Evolutionary conservation across 768 basidiomycete genomes (phyloP), one percentile per base, ranked within the genome.

Genomic region (Termitomyces sp.): DNA sequence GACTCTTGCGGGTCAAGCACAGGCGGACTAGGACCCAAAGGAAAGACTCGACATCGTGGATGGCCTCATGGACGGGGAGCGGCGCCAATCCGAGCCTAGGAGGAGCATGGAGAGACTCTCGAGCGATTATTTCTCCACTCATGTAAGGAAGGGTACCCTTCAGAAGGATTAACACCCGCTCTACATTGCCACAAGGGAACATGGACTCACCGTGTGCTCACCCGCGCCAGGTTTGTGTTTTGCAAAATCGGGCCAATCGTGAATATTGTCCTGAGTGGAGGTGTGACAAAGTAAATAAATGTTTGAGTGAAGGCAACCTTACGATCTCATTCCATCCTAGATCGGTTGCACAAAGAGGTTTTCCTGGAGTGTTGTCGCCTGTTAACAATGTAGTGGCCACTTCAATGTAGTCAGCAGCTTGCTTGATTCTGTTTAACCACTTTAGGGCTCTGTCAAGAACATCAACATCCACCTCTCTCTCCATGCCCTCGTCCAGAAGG

Each of bases 11-110:
- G 0, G 61, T 59, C 1, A 64, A n/a, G 43, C 64, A 64, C 6
- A 62, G 48, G 30, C 63, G 47, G 17, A 56, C 40, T 6, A 65
- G 40, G 22, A 65, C 57, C 65, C 64, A 66, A 37, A 66, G 56
- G 11, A 63, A 51, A 9, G 64, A 64, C 26, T 66, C 65, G 8
- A 65, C 41, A 32, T 66, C 64, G 30, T 64, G 62, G 8, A 60
- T 28, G 5, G 51, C 54, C 11, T 53, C 14, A 19, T 42, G 41
- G 2, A 22, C 21, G 5, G 22, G 22, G 11, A 5, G 41, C 12
- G 11, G 14, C 9, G 6, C 7, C 1, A 4, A 1, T 2, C 2
- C 0, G 9, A 1, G 3, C 11, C 3, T 4, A 0, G 3, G 11
- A 7, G 32, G 34, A 37, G 24, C 4, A 44, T 12, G 24, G 49